A percentile compares a stretch with the other conserved stretches of the same genome.
These are phyloP conservation scores for Gypsophila paniculata DNA, from an alignment of 179 eudicot species.

Conservation along the genomic window DNA sequence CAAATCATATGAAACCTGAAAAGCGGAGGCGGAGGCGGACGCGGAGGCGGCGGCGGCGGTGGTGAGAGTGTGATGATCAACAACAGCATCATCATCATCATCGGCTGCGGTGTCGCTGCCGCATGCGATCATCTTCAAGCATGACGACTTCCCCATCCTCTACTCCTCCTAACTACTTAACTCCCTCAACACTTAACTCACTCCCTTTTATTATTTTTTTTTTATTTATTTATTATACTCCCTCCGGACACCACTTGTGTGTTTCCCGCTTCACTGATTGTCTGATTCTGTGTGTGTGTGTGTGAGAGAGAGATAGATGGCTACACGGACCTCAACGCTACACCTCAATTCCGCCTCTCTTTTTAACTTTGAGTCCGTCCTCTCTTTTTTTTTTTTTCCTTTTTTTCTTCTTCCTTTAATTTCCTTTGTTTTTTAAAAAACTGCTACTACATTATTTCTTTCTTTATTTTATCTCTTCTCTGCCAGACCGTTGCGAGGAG, in stretches of 20 bases:
- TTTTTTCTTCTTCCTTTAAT: background rate
- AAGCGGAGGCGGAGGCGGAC: too few relatives aligned
- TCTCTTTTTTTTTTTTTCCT: background rate
- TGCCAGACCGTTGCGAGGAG: background rate
- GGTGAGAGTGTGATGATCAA: background rate
- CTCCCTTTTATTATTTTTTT: too few relatives aligned
- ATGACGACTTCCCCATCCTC: slow-evolving; percentile 65
- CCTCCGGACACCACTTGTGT: too few relatives aligned
- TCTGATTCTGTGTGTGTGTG: too few relatives aligned
- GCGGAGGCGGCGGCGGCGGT: slow-evolving; percentile 10
- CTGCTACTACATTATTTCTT: too few relatives aligned
- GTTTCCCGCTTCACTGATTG: background rate
- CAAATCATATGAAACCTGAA: background rate
- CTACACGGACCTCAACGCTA: slow-evolving; percentile 45
- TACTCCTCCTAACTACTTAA: background rate
- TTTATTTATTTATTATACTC: too few relatives aligned
- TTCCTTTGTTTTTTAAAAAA: too few relatives aligned
- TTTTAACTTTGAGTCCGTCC: slow-evolving; percentile 44
- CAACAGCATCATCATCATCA: slow-evolving; percentile 8
- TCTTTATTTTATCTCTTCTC: background rate
- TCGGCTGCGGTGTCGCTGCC: slow-evolving; percentile 42
- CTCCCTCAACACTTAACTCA: too few relatives aligned
- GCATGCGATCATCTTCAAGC: slow-evolving; percentile 79
- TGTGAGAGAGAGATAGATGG: too few relatives aligned
- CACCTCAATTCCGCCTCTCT: slow-evolving; percentile 48